Conservation (phyloP, 768 basidiomycete genomes). For the Coprinopsis strossmayeri region DNA sequence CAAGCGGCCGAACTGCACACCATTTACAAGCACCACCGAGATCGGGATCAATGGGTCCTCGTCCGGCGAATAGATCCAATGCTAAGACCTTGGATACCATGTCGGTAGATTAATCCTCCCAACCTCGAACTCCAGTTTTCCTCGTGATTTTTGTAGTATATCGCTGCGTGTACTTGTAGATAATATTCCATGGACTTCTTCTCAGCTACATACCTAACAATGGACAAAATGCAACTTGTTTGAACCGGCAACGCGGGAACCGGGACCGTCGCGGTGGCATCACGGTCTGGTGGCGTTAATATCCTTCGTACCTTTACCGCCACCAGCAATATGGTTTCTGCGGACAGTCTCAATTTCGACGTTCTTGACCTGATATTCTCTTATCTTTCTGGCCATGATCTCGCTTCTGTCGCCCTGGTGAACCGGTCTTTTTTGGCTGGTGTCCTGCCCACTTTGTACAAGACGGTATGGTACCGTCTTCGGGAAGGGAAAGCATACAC, state of each 20-base stretch:
- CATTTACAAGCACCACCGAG: not conserved
- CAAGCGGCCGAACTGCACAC: not conserved
- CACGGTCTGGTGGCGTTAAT: too few relatives aligned
- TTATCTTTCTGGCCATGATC: constrained; percentile 46
- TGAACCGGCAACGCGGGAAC: too few relatives aligned
- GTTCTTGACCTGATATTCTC: constrained; percentile 65
- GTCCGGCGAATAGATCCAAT: not conserved
- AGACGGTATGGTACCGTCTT: constrained; percentile 45
- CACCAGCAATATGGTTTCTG: constrained; percentile 44
- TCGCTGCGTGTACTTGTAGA: not conserved
- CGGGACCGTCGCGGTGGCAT: too few relatives aligned
- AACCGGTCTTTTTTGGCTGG: constrained; percentile 60
- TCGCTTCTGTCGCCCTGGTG: constrained; percentile 57
- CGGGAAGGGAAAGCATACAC: constrained; percentile 55
- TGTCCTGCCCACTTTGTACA: constrained; percentile 58
- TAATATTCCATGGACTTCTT: not conserved
- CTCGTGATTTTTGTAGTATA: not conserved
- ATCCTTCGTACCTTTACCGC: not conserved
- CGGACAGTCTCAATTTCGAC: constrained; percentile 65
- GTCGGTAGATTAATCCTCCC: not conserved
- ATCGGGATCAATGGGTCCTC: constrained; percentile 3
- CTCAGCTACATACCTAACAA: too few relatives aligned
- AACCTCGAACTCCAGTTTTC: not conserved
- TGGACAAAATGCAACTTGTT: too few relatives aligned
- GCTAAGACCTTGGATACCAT: not conserved